Evolutionary conservation across 2,329 filamentous ascomycete genomes (phyloP).

Genomic region (Ilyonectria destructans): DNA sequence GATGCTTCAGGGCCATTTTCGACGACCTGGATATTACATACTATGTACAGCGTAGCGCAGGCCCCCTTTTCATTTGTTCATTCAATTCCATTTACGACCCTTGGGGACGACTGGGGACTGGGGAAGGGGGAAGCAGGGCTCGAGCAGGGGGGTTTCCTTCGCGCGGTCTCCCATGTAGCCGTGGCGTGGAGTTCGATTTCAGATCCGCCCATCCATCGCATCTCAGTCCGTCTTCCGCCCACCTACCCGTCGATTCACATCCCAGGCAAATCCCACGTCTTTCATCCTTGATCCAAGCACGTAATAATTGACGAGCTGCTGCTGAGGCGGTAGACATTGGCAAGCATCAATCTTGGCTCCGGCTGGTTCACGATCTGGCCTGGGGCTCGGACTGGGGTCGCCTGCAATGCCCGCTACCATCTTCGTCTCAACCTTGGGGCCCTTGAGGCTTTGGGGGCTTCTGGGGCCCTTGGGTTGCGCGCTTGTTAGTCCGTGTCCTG

Average conservation of each 20-base stretch:
- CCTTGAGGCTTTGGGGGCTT: too few species aligned
- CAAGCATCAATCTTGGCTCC: constrained; percentile 16
- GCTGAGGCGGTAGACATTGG: constrained; percentile 17
- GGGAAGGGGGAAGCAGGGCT: constrained; percentile 28
- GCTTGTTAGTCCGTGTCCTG: constrained; percentile 3
- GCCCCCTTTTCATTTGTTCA: constrained; percentile 8
- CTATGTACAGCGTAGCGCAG: not conserved
- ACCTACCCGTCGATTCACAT: constrained; percentile 43
- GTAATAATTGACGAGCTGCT: constrained; percentile 19
- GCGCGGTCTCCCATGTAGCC: constrained; percentile 12
- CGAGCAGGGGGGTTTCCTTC: constrained; percentile 36
- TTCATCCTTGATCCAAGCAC: constrained; percentile 28
- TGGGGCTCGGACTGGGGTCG: not conserved
- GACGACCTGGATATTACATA: not conserved
- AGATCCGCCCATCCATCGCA: constrained; percentile 42
- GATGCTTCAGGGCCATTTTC: not conserved
- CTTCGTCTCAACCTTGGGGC: not conserved
- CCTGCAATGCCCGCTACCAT: not conserved
- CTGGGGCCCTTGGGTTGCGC: not conserved
- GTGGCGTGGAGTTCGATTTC: constrained; percentile 46
- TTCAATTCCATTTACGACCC: constrained; percentile 21
- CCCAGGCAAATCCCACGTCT: constrained; percentile 30
- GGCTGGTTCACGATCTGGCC: not conserved
- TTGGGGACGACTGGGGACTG: constrained; percentile 3
- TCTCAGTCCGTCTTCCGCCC: constrained; percentile 29